These are phyloP conservation scores for Ophiostoma australiae DNA, from an alignment of 2,329 filamentous ascomycete species.

Conservation along the genomic window DNA sequence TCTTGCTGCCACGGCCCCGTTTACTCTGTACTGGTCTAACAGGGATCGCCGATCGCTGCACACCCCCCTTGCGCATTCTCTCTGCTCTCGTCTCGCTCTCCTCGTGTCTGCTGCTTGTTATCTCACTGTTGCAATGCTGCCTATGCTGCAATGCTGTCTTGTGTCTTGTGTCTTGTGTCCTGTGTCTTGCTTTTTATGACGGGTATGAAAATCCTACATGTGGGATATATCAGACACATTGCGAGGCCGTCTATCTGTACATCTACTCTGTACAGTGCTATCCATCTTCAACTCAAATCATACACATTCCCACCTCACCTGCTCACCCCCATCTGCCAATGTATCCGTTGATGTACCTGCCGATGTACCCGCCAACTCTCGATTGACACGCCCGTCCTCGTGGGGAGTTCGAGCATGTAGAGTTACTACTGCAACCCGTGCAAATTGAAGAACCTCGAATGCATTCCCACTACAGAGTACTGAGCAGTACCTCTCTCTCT, in stretches of 20 bases:
- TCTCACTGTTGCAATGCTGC: background rate
- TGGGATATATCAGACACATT: background rate
- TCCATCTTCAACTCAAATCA: background rate
- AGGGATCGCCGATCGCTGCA: constrained; percentile 9
- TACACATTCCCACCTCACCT: background rate
- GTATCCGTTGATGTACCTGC: background rate
- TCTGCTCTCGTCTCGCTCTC: background rate
- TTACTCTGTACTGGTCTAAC: background rate
- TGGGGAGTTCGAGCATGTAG: background rate
- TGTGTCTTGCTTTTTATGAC: background rate
- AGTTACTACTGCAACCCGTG: background rate
- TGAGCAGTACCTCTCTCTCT: too few relatives aligned
- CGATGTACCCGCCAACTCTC: constrained; percentile 8
- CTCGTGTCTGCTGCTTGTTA: background rate
- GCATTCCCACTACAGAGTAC: background rate
- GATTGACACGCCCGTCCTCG: background rate
- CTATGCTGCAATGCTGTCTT: too few relatives aligned
- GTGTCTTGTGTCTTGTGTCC: background rate
- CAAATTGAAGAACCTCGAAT: background rate
- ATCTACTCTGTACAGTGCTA: background rate
- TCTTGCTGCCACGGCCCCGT: background rate
- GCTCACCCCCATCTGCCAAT: background rate
- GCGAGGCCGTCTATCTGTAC: background rate
- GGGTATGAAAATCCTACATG: background rate
- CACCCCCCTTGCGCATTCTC: background rate